Evolutionary conservation across 192 early-diverging fungal species (phyloP), one percentile per base, ranked within the genome.

Genomic region (Linnemannia elongata): DNA sequence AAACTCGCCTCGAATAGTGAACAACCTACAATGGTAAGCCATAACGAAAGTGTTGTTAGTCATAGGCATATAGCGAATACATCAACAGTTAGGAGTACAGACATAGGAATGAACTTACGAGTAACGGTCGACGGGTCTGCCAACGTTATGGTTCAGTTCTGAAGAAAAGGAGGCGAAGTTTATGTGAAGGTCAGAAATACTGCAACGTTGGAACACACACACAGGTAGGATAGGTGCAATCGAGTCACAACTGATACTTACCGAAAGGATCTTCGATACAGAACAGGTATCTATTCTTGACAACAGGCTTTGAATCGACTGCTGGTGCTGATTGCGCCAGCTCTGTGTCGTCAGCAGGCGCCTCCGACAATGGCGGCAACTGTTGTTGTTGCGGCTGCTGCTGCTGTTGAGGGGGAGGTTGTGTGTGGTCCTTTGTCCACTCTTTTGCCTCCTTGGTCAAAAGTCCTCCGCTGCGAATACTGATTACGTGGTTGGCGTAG

Each of bases 1-100:
- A 69, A 87, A 87, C 72, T 87, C 85, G 20, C 85, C 85, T 69
- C 85, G 79, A 30, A 87, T 87, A 20, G 85, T 81, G n/a, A 87
- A 87, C 36, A 87, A 35, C 27, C 83, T 86, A 77, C 2, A 24
- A 42, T 66, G 8, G 30, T 41, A 18, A 15, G 38, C 6, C 33
- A 54, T 8, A 76, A 2, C 17, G 49, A 60, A 44, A 44, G 4
- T 36, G 3, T n/a, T n/a, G 41, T 33, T 60, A 74, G 60, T 44
- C 69, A 71, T 71, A 24, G 24, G 18, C 17, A 41, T 22, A 41
- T 38, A 3, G 41, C 24, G 6, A 22, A 15, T 6, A 41, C 39
- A 71, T 22, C 20, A 22, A 39, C 6, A 41, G 45, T 1, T 17
- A 4, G 4, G 22, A 36, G 33, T 33, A 9, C 7, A 41, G 30